These are phyloP conservation scores for Porcisia hertigi DNA, from an alignment of 208 protist genomes.

Conservation along the genomic window DNA sequence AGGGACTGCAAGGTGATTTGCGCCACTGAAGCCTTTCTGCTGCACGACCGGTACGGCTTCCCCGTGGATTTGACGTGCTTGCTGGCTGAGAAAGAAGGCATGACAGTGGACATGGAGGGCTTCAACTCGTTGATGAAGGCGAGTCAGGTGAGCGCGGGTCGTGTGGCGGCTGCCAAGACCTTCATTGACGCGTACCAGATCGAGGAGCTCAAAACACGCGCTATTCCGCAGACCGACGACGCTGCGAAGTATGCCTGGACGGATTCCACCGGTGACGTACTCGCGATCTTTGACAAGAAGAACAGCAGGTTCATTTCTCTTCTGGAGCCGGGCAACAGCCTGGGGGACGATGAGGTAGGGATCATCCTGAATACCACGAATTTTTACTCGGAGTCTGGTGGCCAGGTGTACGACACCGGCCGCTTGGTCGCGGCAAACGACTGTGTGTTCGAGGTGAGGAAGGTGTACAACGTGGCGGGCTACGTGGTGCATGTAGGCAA, in stretches of 20 bases:
- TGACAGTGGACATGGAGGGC: conserved; percentile 85
- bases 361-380: conserved; percentile 95
- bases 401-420: conserved; percentile 97
- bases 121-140: conserved; percentile 89
- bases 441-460: conserved; percentile 87
- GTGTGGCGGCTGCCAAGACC: conserved; percentile 78
- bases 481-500: conserved; percentile 97
- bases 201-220: conserved; percentile 75
- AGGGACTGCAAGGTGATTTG: conserved; percentile 68
- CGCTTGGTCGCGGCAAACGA: conserved; percentile 75
- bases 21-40: conserved; percentile 90
- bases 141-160: conserved; percentile 64
- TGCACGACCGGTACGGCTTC: conserved; percentile 98
- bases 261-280: conserved; percentile 69
- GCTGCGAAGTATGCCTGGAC: conserved; percentile 94
- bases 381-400: conserved; percentile 98
- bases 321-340: conserved; percentile 43
- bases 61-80: conserved; percentile 97
- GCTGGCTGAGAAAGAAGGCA: conserved; percentile 95
- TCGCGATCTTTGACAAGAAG: conserved; percentile 90
- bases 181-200: conserved; percentile 87
- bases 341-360: conserved; percentile 73
- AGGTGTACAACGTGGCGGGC: conserved; percentile 94
- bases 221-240: conserved; percentile 93
- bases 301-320: conserved; percentile 68